Base-by-base conservation (phyloP, 306 rosid genomes). In the Gastrolobium bilobum region DNA sequence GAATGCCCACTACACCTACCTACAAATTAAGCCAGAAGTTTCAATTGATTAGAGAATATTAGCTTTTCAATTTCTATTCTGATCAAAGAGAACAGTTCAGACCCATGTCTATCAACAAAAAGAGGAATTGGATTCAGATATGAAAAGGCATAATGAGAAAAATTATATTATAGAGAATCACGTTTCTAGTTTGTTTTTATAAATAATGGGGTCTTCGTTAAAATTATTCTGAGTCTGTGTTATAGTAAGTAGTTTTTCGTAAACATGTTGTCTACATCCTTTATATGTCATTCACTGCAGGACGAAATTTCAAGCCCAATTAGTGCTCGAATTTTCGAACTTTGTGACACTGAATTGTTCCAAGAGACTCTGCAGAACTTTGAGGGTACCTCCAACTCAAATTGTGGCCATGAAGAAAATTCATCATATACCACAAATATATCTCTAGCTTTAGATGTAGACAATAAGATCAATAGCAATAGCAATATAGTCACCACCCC, bases 231-330 rank as follows among this genome's bases (percentile, higher is more conserved):
- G 42, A 73, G 50, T 4, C 39, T 71, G 13, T 76, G 73, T 64
- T 64, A 48, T 57, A 10, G 15, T 37, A 33, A 26, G 50, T 40
- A 37, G 35, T 61, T 71, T 48, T 35, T 72, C 6, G 53, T 11
- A 71, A 47, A 53, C 76, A 78, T 81, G 88, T 61, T 84, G 74
- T 76, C 78, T 70, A 76, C 84, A 67, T 71, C 76, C 52, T 60
- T 83, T 67, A 38, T 63, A 39, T 62, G 82, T 78, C 81, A 62
- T 79, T 72, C 88, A 77, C 79, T 87, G 83, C 96, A 95, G 99
- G 98, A 91, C 31, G 97, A 95, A 65, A 85, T 93, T 75, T 91
- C 99, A 26, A 95, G 95, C 80, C 99, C 93, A 3, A 79, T 92
- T 7, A 86, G 88, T 68, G 90, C 91, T 64, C 90, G 84, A 26